phyloP scores from a whole-genome alignment of 75 land plant genomes.

The Cryptomeria japonica region DNA sequence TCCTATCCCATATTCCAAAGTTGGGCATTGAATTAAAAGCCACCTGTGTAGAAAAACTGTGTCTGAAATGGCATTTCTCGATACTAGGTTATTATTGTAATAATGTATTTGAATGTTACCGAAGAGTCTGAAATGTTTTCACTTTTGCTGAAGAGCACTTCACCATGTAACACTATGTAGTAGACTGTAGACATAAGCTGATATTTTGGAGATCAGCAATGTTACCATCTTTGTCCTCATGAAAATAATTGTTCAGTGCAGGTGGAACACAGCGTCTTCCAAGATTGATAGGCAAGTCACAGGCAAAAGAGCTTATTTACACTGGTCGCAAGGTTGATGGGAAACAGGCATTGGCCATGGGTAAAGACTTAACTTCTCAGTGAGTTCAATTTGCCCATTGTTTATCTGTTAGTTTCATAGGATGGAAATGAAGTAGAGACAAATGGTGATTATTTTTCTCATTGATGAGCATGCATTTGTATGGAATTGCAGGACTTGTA shows the following conservation, averaged over 20 bases:
- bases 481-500: constrained; percentile 69
- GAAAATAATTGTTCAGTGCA: constrained; percentile 49
- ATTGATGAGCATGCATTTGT: background rate
- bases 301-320: constrained; percentile 93
- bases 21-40: background rate
- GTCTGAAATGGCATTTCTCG: background rate
- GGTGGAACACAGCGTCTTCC: constrained; percentile 98
- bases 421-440: background rate
- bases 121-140: no score
- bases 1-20: background rate
- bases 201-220: background rate
- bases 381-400: background rate
- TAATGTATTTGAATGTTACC: background rate
- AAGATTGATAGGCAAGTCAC: constrained; percentile 78
- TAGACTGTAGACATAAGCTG: background rate
- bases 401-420: background rate
- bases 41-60: background rate
- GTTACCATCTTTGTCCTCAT: constrained; percentile 1
- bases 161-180: background rate
- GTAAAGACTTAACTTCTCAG: constrained; percentile 32
- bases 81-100: background rate
- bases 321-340: constrained; percentile 82
- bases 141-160: no score
- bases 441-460: background rate
- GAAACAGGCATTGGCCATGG: constrained; percentile 62